A percentile compares a stretch with the other conserved stretches of the same genome.
These are phyloP conservation scores for Boletus tomentosulus DNA, from an alignment of 768 basidiomycete species.

Conservation along the genomic window DNA sequence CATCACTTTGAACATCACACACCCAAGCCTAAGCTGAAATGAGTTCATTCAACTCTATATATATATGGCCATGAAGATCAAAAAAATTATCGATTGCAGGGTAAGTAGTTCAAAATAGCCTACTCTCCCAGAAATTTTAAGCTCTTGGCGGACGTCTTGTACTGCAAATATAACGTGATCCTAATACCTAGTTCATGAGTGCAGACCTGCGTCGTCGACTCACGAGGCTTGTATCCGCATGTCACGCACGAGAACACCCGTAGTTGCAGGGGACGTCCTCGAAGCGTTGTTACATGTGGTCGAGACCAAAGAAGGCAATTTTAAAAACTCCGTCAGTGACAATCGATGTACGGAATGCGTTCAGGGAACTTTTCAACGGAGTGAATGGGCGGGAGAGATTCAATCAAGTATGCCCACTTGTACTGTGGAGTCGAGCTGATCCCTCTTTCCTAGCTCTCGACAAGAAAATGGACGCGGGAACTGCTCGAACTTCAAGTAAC, in stretches of 20 bases:
- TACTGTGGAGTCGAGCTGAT: too few relatives aligned
- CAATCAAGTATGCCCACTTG: too few relatives aligned
- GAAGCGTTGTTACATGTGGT: background rate
- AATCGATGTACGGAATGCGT: background rate
- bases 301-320: background rate
- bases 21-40: background rate
- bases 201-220: too few relatives aligned
- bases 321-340: slow-evolving; percentile 3
- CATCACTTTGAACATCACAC: too few relatives aligned
- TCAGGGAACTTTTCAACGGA: too few relatives aligned
- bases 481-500: too few relatives aligned
- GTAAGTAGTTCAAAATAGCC: background rate
- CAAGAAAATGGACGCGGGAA: too few relatives aligned
- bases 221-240: too few relatives aligned
- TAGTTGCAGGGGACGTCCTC: background rate
- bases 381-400: too few relatives aligned
- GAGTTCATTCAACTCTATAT: background rate
- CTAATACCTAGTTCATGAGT: background rate
- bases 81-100: background rate
- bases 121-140: background rate
- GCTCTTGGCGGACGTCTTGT: background rate
- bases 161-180: background rate
- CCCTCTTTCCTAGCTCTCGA: too few relatives aligned
- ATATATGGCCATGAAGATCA: background rate
- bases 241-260: too few relatives aligned